phyloP scores from a whole-genome alignment of 2,329 filamentous ascomycete species.

The Microdochium bolleyi region DNA sequence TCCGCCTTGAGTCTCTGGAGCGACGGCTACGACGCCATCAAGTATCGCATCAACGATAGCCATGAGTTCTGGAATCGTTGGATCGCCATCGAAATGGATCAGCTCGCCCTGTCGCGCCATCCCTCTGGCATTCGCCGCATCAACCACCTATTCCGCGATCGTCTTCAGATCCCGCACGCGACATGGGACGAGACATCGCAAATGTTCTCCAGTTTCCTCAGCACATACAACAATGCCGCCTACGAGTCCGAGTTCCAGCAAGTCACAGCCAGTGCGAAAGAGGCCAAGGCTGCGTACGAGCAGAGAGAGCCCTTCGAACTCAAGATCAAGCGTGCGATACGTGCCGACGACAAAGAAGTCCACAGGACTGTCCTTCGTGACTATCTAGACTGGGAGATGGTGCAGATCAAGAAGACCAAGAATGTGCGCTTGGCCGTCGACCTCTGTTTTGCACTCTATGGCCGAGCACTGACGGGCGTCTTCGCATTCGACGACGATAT shows the following conservation, averaged over 20 bases:
- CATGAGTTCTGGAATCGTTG: conserved; percentile 75
- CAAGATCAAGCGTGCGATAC: conserved; percentile 50
- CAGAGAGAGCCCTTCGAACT: conserved; percentile 62
- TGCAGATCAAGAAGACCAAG: conserved; percentile 46
- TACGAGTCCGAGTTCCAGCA: conserved; percentile 70
- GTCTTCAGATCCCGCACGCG: conserved; percentile 64
- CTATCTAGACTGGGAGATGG: conserved; percentile 83
- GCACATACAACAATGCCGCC: conserved; percentile 59
- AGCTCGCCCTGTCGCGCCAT: conserved; percentile 49
- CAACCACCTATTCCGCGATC: conserved; percentile 60
- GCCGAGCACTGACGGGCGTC: conserved; percentile 62
- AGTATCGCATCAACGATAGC: conserved; percentile 69
- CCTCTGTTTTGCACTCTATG: conserved; percentile 61
- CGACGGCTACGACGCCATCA: conserved; percentile 62
- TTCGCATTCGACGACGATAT: conserved; percentile 66
- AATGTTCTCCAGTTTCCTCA: conserved; percentile 66
- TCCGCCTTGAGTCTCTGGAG: conserved; percentile 62
- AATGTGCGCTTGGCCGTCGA: conserved; percentile 34
- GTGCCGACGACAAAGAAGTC: conserved; percentile 45
- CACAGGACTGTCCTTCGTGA: conserved; percentile 46
- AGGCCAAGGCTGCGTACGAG: conserved; percentile 55
- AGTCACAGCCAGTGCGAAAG: conserved; percentile 53
- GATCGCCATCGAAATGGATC: conserved; percentile 62
- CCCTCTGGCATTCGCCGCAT: conserved; percentile 54
- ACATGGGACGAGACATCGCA: conserved; percentile 70